Conservation (phyloP, 768 basidiomycete species). For the Strobilomyces dryophilus region DNA sequence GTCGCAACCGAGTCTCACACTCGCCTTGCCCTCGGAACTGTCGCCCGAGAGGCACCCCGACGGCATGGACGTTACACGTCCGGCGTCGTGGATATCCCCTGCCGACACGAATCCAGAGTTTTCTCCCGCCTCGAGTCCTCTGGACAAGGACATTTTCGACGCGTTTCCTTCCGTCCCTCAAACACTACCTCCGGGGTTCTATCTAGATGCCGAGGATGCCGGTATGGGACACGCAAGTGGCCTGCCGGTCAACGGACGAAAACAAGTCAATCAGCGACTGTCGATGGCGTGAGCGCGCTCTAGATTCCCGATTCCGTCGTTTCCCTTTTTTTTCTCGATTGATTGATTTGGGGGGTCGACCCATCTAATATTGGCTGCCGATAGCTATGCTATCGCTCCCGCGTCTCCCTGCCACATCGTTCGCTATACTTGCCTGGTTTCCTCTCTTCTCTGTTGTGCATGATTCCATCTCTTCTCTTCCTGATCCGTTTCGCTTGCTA, state of each 20-base stretch:
- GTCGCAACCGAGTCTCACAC: slow-evolving; percentile 20
- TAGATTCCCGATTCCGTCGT: slow-evolving; percentile 7
- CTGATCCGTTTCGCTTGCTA: slow-evolving; percentile 5
- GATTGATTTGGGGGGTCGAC: background rate
- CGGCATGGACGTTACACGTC: slow-evolving; percentile 25
- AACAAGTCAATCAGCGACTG: slow-evolving; percentile 21
- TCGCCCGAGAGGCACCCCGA: slow-evolving; percentile 12
- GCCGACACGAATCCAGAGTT: slow-evolving; percentile 38
- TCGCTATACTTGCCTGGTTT: too few species aligned
- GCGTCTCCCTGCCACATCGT: background rate
- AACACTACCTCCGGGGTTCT: slow-evolving; percentile 35
- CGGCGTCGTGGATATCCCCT: slow-evolving; percentile 47
- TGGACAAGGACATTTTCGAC: slow-evolving; percentile 62
- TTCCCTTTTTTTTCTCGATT: background rate
- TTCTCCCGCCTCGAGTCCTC: slow-evolving; percentile 34
- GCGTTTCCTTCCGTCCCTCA: slow-evolving; percentile 70
- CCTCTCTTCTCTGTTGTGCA: background rate
- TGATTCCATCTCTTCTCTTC: background rate
- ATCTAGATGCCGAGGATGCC: slow-evolving; percentile 11
- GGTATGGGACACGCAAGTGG: slow-evolving; percentile 21
- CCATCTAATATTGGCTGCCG: slow-evolving; percentile 4
- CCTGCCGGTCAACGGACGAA: slow-evolving; percentile 26
- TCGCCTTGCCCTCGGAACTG: slow-evolving; percentile 20
- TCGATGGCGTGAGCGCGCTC: slow-evolving; percentile 19
- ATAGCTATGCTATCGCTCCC: slow-evolving; percentile 10